Base-by-base conservation (phyloP, 257 asterid species). In the Capsicum rhomboideum region DNA sequence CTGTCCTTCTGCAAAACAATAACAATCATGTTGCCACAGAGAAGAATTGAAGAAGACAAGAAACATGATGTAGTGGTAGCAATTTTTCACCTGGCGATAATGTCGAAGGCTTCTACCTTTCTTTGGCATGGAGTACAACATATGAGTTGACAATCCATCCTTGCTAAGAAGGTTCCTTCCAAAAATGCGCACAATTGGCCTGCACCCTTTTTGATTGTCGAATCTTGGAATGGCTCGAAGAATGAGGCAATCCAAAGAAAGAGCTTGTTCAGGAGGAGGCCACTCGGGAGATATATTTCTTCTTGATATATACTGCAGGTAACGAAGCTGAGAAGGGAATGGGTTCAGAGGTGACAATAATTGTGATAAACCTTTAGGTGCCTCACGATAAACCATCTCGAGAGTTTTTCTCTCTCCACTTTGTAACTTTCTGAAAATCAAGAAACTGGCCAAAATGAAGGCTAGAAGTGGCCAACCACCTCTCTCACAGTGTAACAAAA, bases 211-310 rank as follows among this genome's bases (percentile, higher is more conserved):
- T 86, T 92, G 94, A 85, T 80, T 90, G 90, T 96, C 99, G 84
- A 94, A 96, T 88, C 86, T 91, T 68, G 98, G 99, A 86, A 96
- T 93, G 71, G 95, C 89, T 14, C 98, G 93, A 69, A 96, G 95
- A 88, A 96, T 96, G 85, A 96, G 90, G 86, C 99, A 96, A 89
- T 94, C 99, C 83, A 96, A 86, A 86, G 99, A 96, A 87, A 96
- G 98, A 78, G 98, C 93, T 82, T 93, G 91, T 83, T 94, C 99
- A 46, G 95, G 94, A 6, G 98, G 99, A 85, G 99, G 99, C 99
- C 99, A 96, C 83, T 96, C 95, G 0, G 95, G 87, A 79, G 98
- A 91, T 75, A 96, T 91, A 89, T 92, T 94, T 86, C 98, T 91
- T 88, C 99, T 91, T 34, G 98, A 96, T 82, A 94, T 87, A 86